phyloP scores from a whole-genome alignment of 2,329 filamentous ascomycete species.

The Ramichloridium luteum region DNA sequence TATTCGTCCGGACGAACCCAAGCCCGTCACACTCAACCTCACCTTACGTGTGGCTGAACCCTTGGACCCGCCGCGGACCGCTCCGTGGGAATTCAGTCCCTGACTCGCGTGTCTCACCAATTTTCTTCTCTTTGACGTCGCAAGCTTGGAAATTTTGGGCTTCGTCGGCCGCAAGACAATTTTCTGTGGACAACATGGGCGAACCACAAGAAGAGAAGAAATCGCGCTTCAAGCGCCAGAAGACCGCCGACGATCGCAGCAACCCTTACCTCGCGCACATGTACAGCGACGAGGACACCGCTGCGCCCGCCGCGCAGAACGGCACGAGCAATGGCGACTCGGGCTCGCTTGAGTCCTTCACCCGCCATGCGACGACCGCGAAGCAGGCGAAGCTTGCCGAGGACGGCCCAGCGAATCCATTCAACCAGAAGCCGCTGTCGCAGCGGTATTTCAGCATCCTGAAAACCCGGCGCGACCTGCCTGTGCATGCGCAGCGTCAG shows the following conservation, averaged over 20 bases:
- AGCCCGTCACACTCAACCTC: no score
- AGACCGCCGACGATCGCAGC: conserved; percentile 43
- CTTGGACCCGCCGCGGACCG: no score
- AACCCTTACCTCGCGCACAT: conserved; percentile 92
- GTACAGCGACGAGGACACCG: conserved; percentile 41
- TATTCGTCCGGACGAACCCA: no score
- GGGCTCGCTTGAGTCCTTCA: conserved; percentile 48
- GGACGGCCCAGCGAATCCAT: conserved; percentile 71
- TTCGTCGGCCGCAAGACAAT: not conserved
- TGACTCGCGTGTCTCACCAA: not conserved
- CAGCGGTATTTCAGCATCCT: conserved; percentile 83
- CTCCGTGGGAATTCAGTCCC: no score
- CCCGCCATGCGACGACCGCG: conserved; percentile 69
- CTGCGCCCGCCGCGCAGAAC: conserved; percentile 18
- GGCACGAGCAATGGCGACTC: conserved; percentile 19
- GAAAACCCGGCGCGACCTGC: conserved; percentile 68
- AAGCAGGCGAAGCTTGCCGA: conserved; percentile 61
- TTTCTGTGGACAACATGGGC: conserved; percentile 33
- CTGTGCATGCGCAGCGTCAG: conserved; percentile 80
- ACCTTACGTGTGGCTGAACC: no score
- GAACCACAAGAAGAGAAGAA: conserved; percentile 15
- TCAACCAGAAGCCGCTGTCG: conserved; percentile 66
- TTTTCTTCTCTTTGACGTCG: conserved; percentile 1
- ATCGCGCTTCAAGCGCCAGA: conserved; percentile 34
- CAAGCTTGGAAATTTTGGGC: no score